Conservation (phyloP, 2,329 filamentous ascomycete species). For the Diaporthe citri region DNA sequence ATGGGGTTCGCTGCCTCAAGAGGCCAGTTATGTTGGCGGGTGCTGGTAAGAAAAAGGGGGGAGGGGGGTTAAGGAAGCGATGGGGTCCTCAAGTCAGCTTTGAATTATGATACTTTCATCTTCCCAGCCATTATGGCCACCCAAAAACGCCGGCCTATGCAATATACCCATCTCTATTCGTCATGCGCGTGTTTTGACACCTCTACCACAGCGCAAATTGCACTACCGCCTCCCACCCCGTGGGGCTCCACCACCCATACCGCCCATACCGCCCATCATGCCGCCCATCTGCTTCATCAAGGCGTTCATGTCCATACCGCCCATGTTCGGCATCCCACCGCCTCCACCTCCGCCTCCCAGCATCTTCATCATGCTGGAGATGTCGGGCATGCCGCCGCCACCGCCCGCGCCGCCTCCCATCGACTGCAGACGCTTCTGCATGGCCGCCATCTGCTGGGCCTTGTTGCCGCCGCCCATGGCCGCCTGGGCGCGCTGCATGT, state of each 20-base stretch:
- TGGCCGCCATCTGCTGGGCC: slow-evolving; percentile 92
- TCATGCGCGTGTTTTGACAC: background rate
- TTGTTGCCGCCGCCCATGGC: slow-evolving; percentile 93
- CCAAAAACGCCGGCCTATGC: slow-evolving; percentile 23
- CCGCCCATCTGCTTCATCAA: slow-evolving; percentile 42
- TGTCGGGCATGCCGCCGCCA: slow-evolving; percentile 80
- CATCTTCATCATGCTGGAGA: slow-evolving; percentile 93
- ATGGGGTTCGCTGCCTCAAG: too few relatives aligned
- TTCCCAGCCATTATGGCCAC: background rate
- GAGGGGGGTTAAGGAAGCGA: background rate
- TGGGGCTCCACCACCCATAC: background rate
- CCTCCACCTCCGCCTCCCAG: slow-evolving; percentile 79
- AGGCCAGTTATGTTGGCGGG: background rate
- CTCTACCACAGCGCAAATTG: background rate
- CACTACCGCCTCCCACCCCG: slow-evolving; percentile 35
- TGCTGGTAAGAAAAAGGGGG: too few relatives aligned
- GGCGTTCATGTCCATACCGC: slow-evolving; percentile 56
- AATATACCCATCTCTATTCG: slow-evolving; percentile 2
- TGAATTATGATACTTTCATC: slow-evolving; percentile 13
- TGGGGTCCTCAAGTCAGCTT: background rate
- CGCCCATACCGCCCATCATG: slow-evolving; percentile 43
- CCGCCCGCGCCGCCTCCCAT: slow-evolving; percentile 83
- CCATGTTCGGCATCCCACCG: slow-evolving; percentile 77
- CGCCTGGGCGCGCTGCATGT: slow-evolving; percentile 93
- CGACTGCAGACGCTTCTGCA: slow-evolving; percentile 94